A percentile compares a stretch with the other conserved stretches of the same genome.
phyloP scores from a whole-genome alignment of 441 rosid species.

The Erodium texanum region DNA sequence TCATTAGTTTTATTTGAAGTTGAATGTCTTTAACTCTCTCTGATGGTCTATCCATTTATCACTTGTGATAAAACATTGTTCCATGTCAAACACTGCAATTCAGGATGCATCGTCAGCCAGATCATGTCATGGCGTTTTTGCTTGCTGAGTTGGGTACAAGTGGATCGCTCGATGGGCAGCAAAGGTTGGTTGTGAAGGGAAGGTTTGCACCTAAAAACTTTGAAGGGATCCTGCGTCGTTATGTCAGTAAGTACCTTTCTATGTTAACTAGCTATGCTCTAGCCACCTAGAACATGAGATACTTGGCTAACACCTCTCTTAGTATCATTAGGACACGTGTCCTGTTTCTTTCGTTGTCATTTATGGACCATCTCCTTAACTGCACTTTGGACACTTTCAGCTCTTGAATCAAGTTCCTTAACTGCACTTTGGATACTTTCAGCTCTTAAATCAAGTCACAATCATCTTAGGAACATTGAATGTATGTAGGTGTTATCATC shows the following conservation, averaged over 20 bases:
- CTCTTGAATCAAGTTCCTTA: too few species aligned
- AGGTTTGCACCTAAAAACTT: conserved; percentile 63
- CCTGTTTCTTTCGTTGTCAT: too few species aligned
- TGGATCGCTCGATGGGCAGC: conserved; percentile 64
- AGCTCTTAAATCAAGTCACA: not conserved
- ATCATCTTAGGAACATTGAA: not conserved
- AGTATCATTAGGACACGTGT: not conserved
- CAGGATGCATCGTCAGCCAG: conserved; percentile 76
- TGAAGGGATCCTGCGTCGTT: conserved; percentile 58
- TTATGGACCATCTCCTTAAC: too few species aligned
- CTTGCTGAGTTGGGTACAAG: conserved; percentile 57
- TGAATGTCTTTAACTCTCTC: not conserved
- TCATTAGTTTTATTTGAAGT: too few species aligned
- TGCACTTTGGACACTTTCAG: too few species aligned
- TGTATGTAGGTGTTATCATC: not conserved
- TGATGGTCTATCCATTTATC: not conserved
- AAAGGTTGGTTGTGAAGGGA: conserved; percentile 62
- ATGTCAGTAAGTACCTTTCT: conserved; percentile 40
- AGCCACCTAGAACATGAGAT: not conserved
- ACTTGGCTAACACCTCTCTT: not conserved
- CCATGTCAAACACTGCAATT: not conserved
- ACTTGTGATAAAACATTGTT: not conserved
- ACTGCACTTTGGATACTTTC: too few species aligned
- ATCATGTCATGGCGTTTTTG: conserved; percentile 64
- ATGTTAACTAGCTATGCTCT: not conserved